Percentiles rank a stretch among this genome's conserved stretches.
These are phyloP conservation scores for Cystobasidium tubakii DNA, from an alignment of 768 basidiomycete species.

Conservation along the genomic window DNA sequence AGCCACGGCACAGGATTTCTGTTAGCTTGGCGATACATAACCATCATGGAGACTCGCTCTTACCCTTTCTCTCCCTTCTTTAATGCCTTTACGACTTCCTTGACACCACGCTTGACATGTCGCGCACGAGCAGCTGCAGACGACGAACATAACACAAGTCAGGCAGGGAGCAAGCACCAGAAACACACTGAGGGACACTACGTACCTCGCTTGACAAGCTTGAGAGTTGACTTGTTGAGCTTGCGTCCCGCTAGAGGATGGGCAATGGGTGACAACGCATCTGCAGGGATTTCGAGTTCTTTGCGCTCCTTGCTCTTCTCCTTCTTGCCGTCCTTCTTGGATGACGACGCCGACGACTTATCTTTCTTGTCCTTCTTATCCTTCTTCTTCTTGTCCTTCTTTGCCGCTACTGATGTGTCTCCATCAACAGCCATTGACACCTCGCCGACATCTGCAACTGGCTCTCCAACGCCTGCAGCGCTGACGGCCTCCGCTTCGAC, in stretches of 20 bases:
- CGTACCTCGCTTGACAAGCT: slow-evolving; percentile 83
- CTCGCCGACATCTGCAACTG: slow-evolving; percentile 13
- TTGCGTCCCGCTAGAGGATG: slow-evolving; percentile 89
- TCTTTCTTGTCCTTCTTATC: slow-evolving; percentile 51
- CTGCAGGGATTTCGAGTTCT: slow-evolving; percentile 63
- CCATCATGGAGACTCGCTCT: slow-evolving; percentile 46
- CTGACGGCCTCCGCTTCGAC: slow-evolving; percentile 9
- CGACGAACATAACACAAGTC: neutral
- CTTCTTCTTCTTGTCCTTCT: slow-evolving; percentile 35
- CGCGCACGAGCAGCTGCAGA: slow-evolving; percentile 77
- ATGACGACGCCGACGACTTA: slow-evolving; percentile 50
- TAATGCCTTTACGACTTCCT: slow-evolving; percentile 96
- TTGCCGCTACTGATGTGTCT: neutral
- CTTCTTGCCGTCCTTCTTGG: slow-evolving; percentile 52
- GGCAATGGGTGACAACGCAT: slow-evolving; percentile 88
- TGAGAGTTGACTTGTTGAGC: slow-evolving; percentile 86
- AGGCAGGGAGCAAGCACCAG: neutral
- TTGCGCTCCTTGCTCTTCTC: slow-evolving; percentile 59
- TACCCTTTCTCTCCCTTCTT: slow-evolving; percentile 96
- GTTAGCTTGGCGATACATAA: neutral
- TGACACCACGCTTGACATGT: slow-evolving; percentile 94
- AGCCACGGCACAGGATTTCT: neutral
- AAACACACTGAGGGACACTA: too few relatives aligned
- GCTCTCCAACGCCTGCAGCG: slow-evolving; percentile 20
- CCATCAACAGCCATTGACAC: slow-evolving; percentile 16